Conservation (phyloP, 306 rosid genomes). For the Castanea mollissima region DNA sequence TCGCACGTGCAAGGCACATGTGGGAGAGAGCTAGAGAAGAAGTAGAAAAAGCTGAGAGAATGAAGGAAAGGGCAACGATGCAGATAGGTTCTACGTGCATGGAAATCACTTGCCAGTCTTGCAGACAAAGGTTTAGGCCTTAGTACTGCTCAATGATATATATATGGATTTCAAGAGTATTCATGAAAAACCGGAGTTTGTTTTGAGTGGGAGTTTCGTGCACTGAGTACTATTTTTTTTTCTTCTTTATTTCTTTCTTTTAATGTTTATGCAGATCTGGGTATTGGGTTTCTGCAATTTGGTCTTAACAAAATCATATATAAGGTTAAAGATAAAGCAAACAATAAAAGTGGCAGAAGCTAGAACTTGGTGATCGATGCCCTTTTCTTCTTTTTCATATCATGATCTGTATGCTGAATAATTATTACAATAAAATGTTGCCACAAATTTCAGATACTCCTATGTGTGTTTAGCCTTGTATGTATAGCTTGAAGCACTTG, state of each 20-base stretch:
- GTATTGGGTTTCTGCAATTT: slow-evolving; percentile 3
- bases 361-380: not conserved
- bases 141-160: not conserved
- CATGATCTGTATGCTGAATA: not conserved
- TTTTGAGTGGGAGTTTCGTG: not conserved
- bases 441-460: not conserved
- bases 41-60: slow-evolving; percentile 74
- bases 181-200: not conserved
- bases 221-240: too few relatives aligned
- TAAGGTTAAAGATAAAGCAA: not conserved
- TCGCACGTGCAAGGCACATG: slow-evolving; percentile 79
- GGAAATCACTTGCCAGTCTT: slow-evolving; percentile 98
- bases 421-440: not conserved
- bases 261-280: not conserved
- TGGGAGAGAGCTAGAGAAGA: slow-evolving; percentile 96
- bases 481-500: not conserved
- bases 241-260: too few relatives aligned
- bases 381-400: not conserved
- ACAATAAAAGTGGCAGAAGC: not conserved
- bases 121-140: slow-evolving; percentile 88
- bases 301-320: not conserved
- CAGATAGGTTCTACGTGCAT: slow-evolving; percentile 74
- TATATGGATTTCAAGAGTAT: not conserved
- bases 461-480: not conserved
- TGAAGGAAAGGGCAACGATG: slow-evolving; percentile 68